Evolutionary conservation across 2,329 filamentous ascomycete species (phyloP).

Genomic region (Parasarocladium wereldwijsianum): DNA sequence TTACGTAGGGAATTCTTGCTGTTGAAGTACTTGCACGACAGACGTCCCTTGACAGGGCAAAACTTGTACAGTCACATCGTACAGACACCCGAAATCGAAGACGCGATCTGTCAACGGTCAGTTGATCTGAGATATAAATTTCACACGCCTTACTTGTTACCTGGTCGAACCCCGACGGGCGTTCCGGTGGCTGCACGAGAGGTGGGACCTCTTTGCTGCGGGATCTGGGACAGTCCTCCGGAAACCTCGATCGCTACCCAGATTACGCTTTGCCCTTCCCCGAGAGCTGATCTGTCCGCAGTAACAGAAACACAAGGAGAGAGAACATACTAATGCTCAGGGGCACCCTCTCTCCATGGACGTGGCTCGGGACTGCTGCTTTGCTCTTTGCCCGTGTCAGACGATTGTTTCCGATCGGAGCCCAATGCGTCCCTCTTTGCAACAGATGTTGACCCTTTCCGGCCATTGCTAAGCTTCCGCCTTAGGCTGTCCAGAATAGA

Average conservation of each 20-base stretch:
- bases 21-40: slow-evolving; percentile 30
- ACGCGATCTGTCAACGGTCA: slow-evolving; percentile 12
- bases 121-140: too few relatives aligned
- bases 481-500: too few relatives aligned
- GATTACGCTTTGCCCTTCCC: slow-evolving; percentile 6
- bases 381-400: background rate
- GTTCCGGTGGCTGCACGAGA: slow-evolving; percentile 2
- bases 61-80: slow-evolving; percentile 32
- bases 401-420: background rate
- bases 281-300: slow-evolving; percentile 4
- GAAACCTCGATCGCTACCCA: slow-evolving; percentile 9
- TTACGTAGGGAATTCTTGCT: slow-evolving; percentile 27
- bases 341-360: background rate
- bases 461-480: too few relatives aligned
- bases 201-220: background rate
- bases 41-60: slow-evolving; percentile 23
- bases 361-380: background rate
- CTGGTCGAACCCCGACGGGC: slow-evolving; percentile 6
- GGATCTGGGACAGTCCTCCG: slow-evolving; percentile 7
- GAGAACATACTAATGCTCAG: slow-evolving; percentile 5
- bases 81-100: slow-evolving; percentile 31
- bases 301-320: slow-evolving; percentile 7
- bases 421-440: background rate
- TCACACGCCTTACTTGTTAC: slow-evolving; percentile 1
- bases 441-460: too few relatives aligned